phyloP scores from a whole-genome alignment of 106 monocot species.

The Xerophyta viscosa region DNA sequence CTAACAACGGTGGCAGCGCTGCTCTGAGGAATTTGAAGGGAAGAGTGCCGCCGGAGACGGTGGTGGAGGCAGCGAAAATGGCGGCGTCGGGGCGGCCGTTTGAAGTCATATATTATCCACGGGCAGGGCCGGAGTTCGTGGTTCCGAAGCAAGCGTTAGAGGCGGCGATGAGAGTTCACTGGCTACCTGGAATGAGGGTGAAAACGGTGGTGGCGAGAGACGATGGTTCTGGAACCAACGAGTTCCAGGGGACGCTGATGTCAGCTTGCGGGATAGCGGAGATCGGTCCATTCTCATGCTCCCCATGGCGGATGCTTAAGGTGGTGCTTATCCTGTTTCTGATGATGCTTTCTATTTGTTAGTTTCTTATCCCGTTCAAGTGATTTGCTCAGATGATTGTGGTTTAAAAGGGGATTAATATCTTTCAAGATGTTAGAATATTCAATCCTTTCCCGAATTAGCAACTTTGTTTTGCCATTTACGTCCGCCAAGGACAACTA shows the following conservation, averaged over 20 bases:
- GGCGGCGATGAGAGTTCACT: constrained; percentile 14
- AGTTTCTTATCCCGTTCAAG: background rate
- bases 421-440: too few relatives aligned
- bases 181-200: constrained; percentile 47
- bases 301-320: constrained; percentile 57
- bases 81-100: constrained; percentile 24
- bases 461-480: too few relatives aligned
- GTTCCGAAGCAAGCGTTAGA: constrained; percentile 46
- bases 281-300: constrained; percentile 1
- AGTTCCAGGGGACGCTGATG: constrained; percentile 41
- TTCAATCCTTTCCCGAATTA: too few relatives aligned
- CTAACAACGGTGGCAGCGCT: constrained; percentile 1
- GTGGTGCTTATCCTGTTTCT: constrained; percentile 8
- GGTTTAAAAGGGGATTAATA: too few relatives aligned
- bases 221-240: constrained; percentile 24
- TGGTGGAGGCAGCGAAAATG: constrained; percentile 38
- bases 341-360: background rate
- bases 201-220: constrained; percentile 42
- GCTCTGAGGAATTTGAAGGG: constrained; percentile 22
- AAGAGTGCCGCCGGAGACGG: constrained; percentile 24
- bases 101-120: constrained; percentile 53
- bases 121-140: constrained; percentile 34
- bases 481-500: too few relatives aligned
- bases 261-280: background rate
- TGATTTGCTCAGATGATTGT: too few relatives aligned